phyloP scores from a whole-genome alignment of 1,284 basidiomycete genomes.

The Ganoderma boninense region DNA sequence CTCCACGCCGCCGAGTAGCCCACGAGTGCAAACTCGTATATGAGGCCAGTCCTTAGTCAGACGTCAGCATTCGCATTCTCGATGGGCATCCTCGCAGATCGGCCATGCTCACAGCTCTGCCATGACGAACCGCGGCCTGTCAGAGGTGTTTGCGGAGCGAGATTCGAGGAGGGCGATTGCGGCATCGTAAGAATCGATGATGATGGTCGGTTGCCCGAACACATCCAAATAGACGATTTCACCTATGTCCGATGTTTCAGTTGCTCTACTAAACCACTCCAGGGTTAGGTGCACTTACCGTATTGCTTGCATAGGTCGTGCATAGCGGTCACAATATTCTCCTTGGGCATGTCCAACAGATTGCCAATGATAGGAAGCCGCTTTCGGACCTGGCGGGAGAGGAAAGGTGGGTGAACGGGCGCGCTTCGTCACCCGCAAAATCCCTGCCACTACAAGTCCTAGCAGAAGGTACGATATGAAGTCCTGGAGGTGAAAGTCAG shows the following conservation, averaged over 20 bases:
- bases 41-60: not conserved
- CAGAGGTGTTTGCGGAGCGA: constrained; percentile 22
- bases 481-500: not conserved
- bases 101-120: constrained; percentile 15
- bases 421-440: not conserved
- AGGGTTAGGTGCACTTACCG: constrained; percentile 8
- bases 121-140: constrained; percentile 24
- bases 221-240: constrained; percentile 20
- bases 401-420: constrained; percentile 5
- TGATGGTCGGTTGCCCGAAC: constrained; percentile 21
- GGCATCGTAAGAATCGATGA: constrained; percentile 23
- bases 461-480: not conserved
- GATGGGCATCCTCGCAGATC: no score
- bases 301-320: constrained; percentile 17
- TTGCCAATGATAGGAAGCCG: constrained; percentile 25
- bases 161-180: constrained; percentile 19
- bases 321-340: constrained; percentile 1
- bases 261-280: not conserved
- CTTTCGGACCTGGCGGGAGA: constrained; percentile 23
- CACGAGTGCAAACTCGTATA: constrained; percentile 7
- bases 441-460: not conserved
- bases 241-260: not conserved
- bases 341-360: constrained; percentile 22
- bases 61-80: not conserved
- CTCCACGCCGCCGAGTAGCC: constrained; percentile 7